These are phyloP conservation scores for Phascolomyces articulosus DNA, from an alignment of 371 early-diverging fungal genomes.

Conservation along the genomic window DNA sequence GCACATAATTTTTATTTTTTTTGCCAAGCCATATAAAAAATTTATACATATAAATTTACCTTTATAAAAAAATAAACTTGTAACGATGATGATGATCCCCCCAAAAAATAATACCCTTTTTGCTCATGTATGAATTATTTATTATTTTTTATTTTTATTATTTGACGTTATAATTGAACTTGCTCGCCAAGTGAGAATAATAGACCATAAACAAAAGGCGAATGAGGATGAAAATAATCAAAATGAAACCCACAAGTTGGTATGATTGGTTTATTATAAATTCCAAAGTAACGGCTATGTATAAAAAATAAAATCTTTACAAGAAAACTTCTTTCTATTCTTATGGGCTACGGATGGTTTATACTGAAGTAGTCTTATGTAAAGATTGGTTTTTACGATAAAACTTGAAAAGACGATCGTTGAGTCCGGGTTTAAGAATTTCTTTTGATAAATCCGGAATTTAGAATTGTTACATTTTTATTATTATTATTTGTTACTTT, in stretches of 20 bases:
- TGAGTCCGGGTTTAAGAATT: constrained; percentile 6
- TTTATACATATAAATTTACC: neutral
- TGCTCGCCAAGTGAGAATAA: no score
- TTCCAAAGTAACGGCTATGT: no score
- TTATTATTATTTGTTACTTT: neutral
- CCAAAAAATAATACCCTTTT: neutral
- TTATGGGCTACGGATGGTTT: neutral
- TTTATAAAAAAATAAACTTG: no score
- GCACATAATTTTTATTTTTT: neutral
- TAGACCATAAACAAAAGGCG: no score
- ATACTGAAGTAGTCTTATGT: neutral
- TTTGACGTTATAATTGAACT: no score
- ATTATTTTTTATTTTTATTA: no score
- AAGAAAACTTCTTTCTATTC: neutral
- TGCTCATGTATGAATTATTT: no score
- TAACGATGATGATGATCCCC: neutral
- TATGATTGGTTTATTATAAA: neutral
- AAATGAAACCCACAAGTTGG: constrained; percentile 3
- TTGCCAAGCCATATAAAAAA: neutral
- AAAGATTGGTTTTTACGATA: neutral
- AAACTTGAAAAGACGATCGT: constrained; percentile 1
- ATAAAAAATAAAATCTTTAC: neutral
- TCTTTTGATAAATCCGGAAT: constrained; percentile 1
- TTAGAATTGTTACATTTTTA: constrained; percentile 2
- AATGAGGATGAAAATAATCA: no score